Base-by-base conservation (phyloP, 2,329 filamentous ascomycete genomes). In the Lachnellula subtilissima region DNA sequence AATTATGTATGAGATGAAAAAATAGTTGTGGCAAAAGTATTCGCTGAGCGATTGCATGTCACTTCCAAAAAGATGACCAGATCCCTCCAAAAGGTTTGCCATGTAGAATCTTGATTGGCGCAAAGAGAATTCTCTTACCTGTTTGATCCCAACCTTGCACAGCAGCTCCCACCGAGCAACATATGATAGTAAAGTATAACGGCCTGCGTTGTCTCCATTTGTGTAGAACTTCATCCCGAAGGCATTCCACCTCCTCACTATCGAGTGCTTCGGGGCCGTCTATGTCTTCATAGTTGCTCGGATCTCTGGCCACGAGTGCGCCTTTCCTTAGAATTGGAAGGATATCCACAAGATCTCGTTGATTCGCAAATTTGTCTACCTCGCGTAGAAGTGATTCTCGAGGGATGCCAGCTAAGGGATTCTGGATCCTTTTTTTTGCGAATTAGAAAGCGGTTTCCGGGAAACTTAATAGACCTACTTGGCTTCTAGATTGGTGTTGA, bases 301-400 rank as follows among this genome's bases (percentile, higher is more conserved):
- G 87, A 62, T 86, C 83, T 69, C 89, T 87, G 2, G 89, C 89
- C 17, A 91, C 80, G 11, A 93, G 76, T 3, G 88, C 89, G 36
- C 87, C 89, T 64, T 86, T 86, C 51, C 80, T 76, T 51, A 91
- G 76, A 15, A 87, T 67, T 3, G 75, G 72, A 3, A 83, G 72
- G 61, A 86, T 78, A 53, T 86, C 80, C 2, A 74, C 70, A 25
- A 91, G 75, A 23, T 77, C 77, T 62, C 86, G 81, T 43, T 78
- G 72, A 14, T 75, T 73, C 40, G 84, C 86, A 65, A 88, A 89
- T n/a, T 75, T 74, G 51, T 83, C 77, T 35, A 85, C 85, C 51
- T 84, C 74, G 39, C 69, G 67, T 53, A 84, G 70, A 7, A 85
- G 76, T 61, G 73, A 69, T 47, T 71, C 75, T 59, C 68, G 75